phyloP scores from a whole-genome alignment of 1,284 basidiomycete species.

The Taiwanofungus camphoratus region DNA sequence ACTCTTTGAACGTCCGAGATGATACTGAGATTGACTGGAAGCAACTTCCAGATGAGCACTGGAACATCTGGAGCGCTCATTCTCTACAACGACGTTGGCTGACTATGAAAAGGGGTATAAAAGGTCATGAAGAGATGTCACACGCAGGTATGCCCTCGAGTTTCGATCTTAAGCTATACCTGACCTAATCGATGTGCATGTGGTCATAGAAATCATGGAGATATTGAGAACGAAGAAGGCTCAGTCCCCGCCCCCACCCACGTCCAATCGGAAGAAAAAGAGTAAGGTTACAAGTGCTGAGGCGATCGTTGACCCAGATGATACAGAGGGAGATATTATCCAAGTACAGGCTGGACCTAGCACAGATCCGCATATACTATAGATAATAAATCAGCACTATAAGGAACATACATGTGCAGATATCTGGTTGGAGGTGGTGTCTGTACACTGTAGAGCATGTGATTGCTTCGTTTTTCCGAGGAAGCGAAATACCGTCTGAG shows the following conservation, averaged over 20 bases:
- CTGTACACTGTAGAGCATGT: no score
- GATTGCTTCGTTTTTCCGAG: no score
- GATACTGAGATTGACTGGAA: constrained; percentile 87
- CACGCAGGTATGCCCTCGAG: constrained; percentile 49
- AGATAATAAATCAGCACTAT: no score
- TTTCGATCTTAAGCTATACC: constrained; percentile 3
- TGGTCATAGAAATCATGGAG: constrained; percentile 64
- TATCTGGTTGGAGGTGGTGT: no score
- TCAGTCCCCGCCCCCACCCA: constrained; percentile 38
- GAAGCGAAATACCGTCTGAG: no score
- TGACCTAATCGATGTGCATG: constrained; percentile 9
- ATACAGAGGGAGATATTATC: constrained; percentile 13
- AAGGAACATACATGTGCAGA: no score
- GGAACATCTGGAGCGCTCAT: constrained; percentile 82
- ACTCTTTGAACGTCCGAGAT: constrained; percentile 65
- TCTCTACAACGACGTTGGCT: constrained; percentile 71
- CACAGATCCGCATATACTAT: no score
- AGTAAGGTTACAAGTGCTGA: constrained; percentile 50
- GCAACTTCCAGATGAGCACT: constrained; percentile 58
- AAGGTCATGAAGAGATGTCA: constrained; percentile 72
- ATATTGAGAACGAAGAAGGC: constrained; percentile 68
- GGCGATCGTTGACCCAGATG: constrained; percentile 36
- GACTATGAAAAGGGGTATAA: constrained; percentile 68
- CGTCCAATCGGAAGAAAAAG: constrained; percentile 33
- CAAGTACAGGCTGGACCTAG: constrained; percentile 13